These are phyloP conservation scores for Boletus eberwhitei DNA, from an alignment of 768 basidiomycete species.

Conservation along the genomic window DNA sequence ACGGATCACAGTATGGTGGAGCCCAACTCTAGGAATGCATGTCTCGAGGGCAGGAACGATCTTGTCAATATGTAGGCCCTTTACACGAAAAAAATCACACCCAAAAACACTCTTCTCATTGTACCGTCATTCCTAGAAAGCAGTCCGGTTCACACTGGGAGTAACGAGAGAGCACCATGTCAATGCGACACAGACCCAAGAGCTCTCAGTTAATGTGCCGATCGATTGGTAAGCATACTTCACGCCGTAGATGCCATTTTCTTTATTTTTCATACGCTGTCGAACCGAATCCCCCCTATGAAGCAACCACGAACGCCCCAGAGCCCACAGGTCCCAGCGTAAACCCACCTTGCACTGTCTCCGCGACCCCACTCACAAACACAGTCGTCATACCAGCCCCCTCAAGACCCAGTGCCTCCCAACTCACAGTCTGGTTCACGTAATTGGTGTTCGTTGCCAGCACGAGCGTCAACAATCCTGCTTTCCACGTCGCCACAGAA, in stretches of 20 bases:
- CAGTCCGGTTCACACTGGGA: not conserved
- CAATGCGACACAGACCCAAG: too few relatives aligned
- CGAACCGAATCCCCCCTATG: not conserved
- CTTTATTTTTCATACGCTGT: too few relatives aligned
- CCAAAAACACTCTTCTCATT: not conserved
- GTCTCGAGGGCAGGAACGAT: too few relatives aligned
- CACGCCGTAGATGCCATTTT: not conserved
- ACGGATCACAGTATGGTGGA: too few relatives aligned
- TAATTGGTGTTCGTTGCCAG: constrained; percentile 53
- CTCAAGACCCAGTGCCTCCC: constrained; percentile 30
- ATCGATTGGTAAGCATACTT: not conserved
- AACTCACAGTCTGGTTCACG: constrained; percentile 30
- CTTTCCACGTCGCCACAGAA: constrained; percentile 52
- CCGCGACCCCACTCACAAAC: constrained; percentile 16
- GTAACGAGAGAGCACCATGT: too few relatives aligned
- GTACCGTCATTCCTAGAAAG: not conserved
- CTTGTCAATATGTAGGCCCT: not conserved
- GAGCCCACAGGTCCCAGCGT: constrained; percentile 25
- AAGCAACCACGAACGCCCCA: constrained; percentile 15
- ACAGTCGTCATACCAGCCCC: not conserved
- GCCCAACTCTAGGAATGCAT: not conserved
- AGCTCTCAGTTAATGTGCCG: too few relatives aligned
- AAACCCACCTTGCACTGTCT: constrained; percentile 8
- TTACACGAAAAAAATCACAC: not conserved
- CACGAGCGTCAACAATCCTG: constrained; percentile 40